phyloP scores from a whole-genome alignment of 2,329 filamentous ascomycete genomes.

The Aspergillus jensenii region DNA sequence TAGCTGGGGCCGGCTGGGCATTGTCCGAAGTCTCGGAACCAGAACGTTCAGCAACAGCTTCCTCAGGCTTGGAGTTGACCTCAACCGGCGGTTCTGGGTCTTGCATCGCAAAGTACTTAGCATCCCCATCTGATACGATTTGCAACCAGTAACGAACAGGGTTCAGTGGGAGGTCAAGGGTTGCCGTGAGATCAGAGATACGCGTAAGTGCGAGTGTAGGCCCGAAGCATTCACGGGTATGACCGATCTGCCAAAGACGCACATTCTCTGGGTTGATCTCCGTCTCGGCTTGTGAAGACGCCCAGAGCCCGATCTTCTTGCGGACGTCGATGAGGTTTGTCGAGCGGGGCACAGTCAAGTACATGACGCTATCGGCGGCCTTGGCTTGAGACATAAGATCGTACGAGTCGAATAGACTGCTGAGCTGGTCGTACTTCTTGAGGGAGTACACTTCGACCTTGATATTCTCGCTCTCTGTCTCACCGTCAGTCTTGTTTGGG shows the following conservation, averaged over 20 bases:
- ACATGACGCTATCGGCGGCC: slow-evolving; percentile 33
- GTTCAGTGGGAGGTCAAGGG: slow-evolving; percentile 27
- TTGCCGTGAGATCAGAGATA: slow-evolving; percentile 31
- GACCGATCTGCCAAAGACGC: slow-evolving; percentile 43
- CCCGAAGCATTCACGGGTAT: slow-evolving; percentile 31
- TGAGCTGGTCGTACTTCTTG: slow-evolving; percentile 31
- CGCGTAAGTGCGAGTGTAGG: slow-evolving; percentile 37
- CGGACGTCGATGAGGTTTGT: slow-evolving; percentile 38
- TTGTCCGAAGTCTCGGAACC: slow-evolving; percentile 26
- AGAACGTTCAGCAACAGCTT: slow-evolving; percentile 28
- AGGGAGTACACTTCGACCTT: slow-evolving; percentile 43
- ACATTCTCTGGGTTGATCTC: slow-evolving; percentile 32
- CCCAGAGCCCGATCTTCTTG: slow-evolving; percentile 35
- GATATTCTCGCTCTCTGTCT: slow-evolving; percentile 24
- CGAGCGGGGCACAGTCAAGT: slow-evolving; percentile 34
- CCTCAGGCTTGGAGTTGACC: slow-evolving; percentile 31
- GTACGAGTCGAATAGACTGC: slow-evolving; percentile 45
- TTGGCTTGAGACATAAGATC: slow-evolving; percentile 43
- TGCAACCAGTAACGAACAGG: slow-evolving; percentile 41
- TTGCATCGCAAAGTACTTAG: slow-evolving; percentile 36
- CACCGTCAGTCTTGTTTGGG: slow-evolving; percentile 13
- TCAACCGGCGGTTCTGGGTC: slow-evolving; percentile 28
- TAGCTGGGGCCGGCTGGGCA: slow-evolving; percentile 15
- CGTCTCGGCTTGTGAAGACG: slow-evolving; percentile 24
- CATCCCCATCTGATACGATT: slow-evolving; percentile 37